Evolutionary conservation across 106 monocot species (phyloP).

Genomic region (Phalaenopsis aphrodite): DNA sequence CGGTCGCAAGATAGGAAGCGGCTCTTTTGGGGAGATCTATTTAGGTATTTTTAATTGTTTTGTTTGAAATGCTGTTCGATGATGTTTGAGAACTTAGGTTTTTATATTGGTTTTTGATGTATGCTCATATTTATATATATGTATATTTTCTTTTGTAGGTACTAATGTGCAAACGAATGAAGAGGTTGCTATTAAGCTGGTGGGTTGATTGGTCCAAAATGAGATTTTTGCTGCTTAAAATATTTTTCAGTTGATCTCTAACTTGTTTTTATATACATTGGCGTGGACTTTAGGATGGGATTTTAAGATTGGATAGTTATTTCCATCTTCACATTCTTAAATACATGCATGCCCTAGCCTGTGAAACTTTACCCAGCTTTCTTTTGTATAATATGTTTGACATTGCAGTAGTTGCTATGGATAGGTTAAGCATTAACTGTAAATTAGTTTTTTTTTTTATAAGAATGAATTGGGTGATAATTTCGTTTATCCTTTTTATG

Average conservation of each 20-base stretch:
- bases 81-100: neutral
- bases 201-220: slow-evolving; percentile 17
- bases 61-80: neutral
- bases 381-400: neutral
- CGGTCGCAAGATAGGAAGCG: slow-evolving; percentile 67
- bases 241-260: neutral
- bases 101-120: neutral
- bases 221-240: neutral
- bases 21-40: slow-evolving; percentile 77
- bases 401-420: neutral
- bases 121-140: neutral
- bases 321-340: neutral
- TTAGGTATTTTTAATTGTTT: slow-evolving; percentile 27
- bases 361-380: neutral
- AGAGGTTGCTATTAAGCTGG: slow-evolving; percentile 73
- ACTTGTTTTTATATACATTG: neutral
- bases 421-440: neutral
- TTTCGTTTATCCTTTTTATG: neutral
- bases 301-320: neutral
- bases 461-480: neutral
- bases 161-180: slow-evolving; percentile 71
- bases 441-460: neutral
- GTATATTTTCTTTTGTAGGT: slow-evolving; percentile 21
- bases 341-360: neutral
- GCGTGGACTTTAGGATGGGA: neutral